Conservation (phyloP, 495 filamentous ascomycete species). For the Penicillium samsonianum region DNA sequence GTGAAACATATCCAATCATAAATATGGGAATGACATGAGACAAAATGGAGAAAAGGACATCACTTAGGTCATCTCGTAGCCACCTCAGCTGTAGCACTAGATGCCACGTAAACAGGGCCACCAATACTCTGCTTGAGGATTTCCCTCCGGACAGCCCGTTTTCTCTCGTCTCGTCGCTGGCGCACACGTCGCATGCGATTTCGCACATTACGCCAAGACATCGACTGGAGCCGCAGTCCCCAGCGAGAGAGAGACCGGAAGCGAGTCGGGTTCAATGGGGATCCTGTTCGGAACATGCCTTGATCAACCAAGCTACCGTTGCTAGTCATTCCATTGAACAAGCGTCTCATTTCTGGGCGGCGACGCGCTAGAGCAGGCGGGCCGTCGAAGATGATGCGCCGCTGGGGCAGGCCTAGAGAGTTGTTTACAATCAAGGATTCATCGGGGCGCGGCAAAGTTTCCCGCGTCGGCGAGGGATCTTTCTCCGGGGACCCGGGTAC, state of each 20-base stretch:
- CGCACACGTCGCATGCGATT: slow-evolving; percentile 58
- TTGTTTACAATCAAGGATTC: slow-evolving; percentile 46
- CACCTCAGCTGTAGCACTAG: slow-evolving; percentile 27
- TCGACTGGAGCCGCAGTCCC: slow-evolving; percentile 54
- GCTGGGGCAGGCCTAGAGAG: slow-evolving; percentile 54
- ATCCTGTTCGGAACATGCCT: slow-evolving; percentile 34
- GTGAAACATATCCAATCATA: slow-evolving; percentile 27
- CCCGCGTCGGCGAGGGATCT: slow-evolving; percentile 10
- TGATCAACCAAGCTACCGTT: slow-evolving; percentile 35
- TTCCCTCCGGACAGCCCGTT: slow-evolving; percentile 62
- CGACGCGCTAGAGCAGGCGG: slow-evolving; percentile 38
- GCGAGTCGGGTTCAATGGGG: slow-evolving; percentile 37
- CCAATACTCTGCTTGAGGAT: slow-evolving; percentile 69
- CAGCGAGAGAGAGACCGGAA: slow-evolving; percentile 48
- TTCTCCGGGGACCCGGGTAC: slow-evolving; percentile 42
- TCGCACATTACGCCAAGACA: slow-evolving; percentile 52
- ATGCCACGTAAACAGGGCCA: slow-evolving; percentile 36
- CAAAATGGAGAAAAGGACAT: slow-evolving; percentile 4
- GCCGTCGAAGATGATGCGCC: slow-evolving; percentile 50
- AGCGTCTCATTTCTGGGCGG: slow-evolving; percentile 40
- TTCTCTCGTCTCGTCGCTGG: slow-evolving; percentile 56
- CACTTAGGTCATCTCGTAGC: slow-evolving; percentile 16
- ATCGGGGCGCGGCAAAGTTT: slow-evolving; percentile 24
- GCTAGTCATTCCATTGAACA: slow-evolving; percentile 33
- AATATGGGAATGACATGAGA: slow-evolving; percentile 12